These are phyloP conservation scores for Herpetospermum pedunculosum DNA, from an alignment of 306 rosid genomes.

Conservation along the genomic window DNA sequence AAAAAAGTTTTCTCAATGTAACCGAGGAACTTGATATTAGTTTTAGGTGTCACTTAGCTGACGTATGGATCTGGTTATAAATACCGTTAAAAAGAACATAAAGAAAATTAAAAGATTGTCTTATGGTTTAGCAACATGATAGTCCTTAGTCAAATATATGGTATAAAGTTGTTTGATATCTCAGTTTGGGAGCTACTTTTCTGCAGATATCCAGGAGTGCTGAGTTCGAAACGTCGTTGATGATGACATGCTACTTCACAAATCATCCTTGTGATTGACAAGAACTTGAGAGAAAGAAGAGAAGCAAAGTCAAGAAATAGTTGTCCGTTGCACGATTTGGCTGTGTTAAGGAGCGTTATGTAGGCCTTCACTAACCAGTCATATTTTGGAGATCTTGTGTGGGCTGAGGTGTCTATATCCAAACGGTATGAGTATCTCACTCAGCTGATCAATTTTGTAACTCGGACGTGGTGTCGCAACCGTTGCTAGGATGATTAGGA, in stretches of 20 bases:
- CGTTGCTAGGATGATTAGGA: slow-evolving; percentile 10
- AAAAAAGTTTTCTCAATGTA: background rate
- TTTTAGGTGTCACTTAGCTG: background rate
- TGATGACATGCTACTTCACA: background rate
- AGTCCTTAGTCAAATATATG: background rate
- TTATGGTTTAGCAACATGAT: background rate
- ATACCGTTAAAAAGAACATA: background rate
- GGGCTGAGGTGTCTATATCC: slow-evolving; percentile 33
- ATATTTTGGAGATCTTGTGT: slow-evolving; percentile 26
- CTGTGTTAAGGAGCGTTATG: slow-evolving; percentile 13
- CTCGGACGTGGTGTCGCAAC: slow-evolving; percentile 22
- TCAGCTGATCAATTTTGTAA: slow-evolving; percentile 72
- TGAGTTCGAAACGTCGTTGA: slow-evolving; percentile 14
- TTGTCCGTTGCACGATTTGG: slow-evolving; percentile 24
- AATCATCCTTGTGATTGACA: background rate
- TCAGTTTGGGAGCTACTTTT: background rate
- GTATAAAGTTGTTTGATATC: background rate
- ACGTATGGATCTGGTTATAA: background rate
- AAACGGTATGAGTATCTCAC: slow-evolving; percentile 27
- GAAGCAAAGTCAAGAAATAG: background rate
- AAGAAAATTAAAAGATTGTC: background rate
- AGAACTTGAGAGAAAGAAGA: background rate
- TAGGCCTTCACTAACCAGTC: slow-evolving; percentile 18
- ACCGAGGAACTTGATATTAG: background rate
- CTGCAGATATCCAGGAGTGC: slow-evolving; percentile 69